phyloP scores from a whole-genome alignment of 306 rosid species.

The Prunus salicina region DNA sequence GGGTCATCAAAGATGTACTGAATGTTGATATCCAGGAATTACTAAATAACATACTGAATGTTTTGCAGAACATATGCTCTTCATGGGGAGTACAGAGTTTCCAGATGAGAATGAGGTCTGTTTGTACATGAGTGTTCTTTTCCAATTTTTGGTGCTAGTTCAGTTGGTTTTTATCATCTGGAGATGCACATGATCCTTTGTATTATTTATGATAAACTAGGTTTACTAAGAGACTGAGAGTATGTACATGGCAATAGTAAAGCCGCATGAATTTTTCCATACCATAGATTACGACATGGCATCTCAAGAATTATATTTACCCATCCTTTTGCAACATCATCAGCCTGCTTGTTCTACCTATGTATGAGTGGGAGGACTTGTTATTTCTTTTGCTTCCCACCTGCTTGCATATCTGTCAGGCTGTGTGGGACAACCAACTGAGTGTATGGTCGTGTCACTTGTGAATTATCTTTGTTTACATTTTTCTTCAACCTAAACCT shows the following conservation, averaged over 20 bases:
- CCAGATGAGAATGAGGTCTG: slow-evolving; percentile 98
- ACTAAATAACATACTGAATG: background rate
- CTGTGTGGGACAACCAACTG: background rate
- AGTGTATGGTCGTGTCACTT: background rate
- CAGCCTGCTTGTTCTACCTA: background rate
- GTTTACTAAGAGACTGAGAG: background rate
- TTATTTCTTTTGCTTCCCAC: background rate
- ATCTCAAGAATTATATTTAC: background rate
- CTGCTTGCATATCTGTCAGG: background rate
- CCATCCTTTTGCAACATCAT: background rate
- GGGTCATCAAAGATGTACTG: background rate
- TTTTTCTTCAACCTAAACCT: background rate
- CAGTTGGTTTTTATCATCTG: background rate
- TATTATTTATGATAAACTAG: background rate
- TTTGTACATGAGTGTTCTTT: slow-evolving; percentile 22
- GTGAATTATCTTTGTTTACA: background rate
- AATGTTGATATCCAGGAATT: background rate
- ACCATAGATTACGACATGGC: background rate
- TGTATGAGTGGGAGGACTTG: background rate
- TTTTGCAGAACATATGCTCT: slow-evolving; percentile 96
- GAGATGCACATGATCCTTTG: background rate
- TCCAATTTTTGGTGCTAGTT: background rate
- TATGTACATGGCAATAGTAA: background rate
- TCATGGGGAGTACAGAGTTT: slow-evolving; percentile 94
- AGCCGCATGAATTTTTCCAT: background rate